phyloP scores from a whole-genome alignment of 208 protist species.

The Kentomonas sorsogonicus region DNA sequence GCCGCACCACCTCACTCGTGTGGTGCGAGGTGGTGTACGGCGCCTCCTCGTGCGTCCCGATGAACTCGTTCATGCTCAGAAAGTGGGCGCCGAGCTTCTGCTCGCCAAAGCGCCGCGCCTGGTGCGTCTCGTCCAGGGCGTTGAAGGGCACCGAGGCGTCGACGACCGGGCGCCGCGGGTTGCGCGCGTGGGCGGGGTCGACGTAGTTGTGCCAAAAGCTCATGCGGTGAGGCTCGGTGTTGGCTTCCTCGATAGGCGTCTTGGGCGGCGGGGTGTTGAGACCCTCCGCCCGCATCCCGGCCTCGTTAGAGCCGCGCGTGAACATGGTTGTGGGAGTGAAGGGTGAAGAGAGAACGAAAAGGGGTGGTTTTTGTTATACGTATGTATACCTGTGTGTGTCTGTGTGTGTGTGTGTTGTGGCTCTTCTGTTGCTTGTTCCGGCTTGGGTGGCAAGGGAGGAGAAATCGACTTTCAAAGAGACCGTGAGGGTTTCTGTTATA shows the following conservation, averaged over 20 bases:
- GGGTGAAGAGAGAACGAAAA: no score
- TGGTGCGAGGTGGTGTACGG: conserved; percentile 77
- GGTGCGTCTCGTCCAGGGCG: conserved; percentile 72
- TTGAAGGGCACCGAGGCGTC: conserved; percentile 78
- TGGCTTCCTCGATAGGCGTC: conserved; percentile 25
- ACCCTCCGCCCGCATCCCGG: conserved; percentile 48
- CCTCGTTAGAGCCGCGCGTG: conserved; percentile 47
- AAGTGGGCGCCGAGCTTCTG: conserved; percentile 58
- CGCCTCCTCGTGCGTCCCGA: conserved; percentile 62
- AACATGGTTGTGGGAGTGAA: conserved; percentile 35
- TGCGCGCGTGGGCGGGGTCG: conserved; percentile 40
- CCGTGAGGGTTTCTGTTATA: no score
- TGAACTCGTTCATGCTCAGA: conserved; percentile 69
- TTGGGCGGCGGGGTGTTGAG: conserved; percentile 28
- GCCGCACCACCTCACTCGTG: conserved; percentile 60
- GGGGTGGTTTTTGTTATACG: no score
- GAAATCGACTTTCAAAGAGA: no score
- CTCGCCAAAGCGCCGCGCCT: conserved; percentile 56
- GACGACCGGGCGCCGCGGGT: conserved; percentile 35
- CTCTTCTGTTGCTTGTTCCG: no score
- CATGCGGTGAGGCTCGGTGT: conserved; percentile 42
- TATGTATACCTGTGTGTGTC: no score
- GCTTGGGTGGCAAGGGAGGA: no score
- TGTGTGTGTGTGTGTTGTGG: no score
- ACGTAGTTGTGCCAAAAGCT: conserved; percentile 51